Evolutionary conservation across 257 asterid genomes (phyloP), one percentile per base, ranked within the genome.

Genomic region (Petunia secreta): DNA sequence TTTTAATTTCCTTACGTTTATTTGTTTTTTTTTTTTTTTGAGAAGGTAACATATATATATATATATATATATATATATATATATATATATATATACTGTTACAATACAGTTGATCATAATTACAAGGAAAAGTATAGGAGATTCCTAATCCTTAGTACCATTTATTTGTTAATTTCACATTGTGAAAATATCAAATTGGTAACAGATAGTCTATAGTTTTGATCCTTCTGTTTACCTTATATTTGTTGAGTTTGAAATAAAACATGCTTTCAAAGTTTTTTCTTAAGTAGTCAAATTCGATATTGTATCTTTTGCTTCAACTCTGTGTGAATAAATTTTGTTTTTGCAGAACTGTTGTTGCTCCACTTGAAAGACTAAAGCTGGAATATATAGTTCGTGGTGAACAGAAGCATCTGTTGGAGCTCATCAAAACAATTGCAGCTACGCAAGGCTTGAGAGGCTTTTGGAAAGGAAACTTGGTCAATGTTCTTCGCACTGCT

Each of bases 291-390:
- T 71, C 34, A 50, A 34, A 1, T 73, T 52, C 9, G 13, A 73
- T 73, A 34, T 73, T 73, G 46, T 71, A 15, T 74, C 57, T 41
- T 52, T 76, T 67, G 50, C 71, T 77, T 65, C 54, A 55, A 36
- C 63, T 11, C 44, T 75, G 79, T 81, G 75, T 67, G 77, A 80
- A 74, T 80, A 59, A 48, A 75, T 85, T 79, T 63, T 85, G 83
- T 79, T 84, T 59, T 74, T 40, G 76, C 97, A 95, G 99, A 88
- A 95, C 99, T 15, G 90, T 91, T 82, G 88, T 95, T 79, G 99
- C 99, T 85, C 99, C 99, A 6, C 94, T 95, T 53, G 98, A 95
- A 93, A 91, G 99, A 86, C 88, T 95, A 79, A 95, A 95, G 91
- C 87, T 95, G 91, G 98, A 95, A 81, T 95, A 95, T 43, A 92